Evolutionary conservation across 108 stramenopile species (phyloP).

Genomic region (Nannochloropsis salina): DNA sequence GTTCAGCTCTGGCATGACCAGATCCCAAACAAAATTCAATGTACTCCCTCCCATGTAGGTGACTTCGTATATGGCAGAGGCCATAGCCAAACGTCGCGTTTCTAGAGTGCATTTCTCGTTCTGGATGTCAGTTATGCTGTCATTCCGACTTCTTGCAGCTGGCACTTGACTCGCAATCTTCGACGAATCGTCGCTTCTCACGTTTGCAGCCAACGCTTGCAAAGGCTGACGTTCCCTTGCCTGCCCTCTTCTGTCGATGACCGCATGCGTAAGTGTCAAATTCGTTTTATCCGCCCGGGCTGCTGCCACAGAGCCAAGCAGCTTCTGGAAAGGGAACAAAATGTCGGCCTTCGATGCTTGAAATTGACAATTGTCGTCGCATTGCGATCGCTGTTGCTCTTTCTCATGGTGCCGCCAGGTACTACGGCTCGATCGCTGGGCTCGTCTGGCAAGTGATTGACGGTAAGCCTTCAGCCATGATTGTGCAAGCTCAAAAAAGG

Average conservation of each 20-base stretch:
- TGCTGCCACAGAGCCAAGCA: not conserved
- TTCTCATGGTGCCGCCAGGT: not conserved
- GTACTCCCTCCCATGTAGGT: not conserved
- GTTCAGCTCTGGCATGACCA: not conserved
- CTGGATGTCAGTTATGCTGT: not conserved
- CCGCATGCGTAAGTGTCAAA: not conserved
- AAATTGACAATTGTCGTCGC: not conserved
- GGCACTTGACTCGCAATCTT: not conserved
- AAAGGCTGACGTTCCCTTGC: not conserved
- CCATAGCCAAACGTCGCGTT: not conserved
- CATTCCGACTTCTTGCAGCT: not conserved
- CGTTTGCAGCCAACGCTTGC: not conserved
- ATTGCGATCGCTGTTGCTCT: not conserved
- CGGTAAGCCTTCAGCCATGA: conserved; percentile 18
- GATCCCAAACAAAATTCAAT: not conserved
- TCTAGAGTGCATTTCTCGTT: not conserved
- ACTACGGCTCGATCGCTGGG: not conserved
- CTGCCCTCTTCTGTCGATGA: not conserved
- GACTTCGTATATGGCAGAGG: not conserved
- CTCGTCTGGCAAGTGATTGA: not conserved
- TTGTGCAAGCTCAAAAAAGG: not conserved
- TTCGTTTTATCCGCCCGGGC: not conserved
- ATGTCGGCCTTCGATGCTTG: not conserved
- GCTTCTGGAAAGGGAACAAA: not conserved
- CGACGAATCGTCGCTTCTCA: no score